Conservation (phyloP, 2,329 filamentous ascomycete genomes). For the Fusarium clavum region DNA sequence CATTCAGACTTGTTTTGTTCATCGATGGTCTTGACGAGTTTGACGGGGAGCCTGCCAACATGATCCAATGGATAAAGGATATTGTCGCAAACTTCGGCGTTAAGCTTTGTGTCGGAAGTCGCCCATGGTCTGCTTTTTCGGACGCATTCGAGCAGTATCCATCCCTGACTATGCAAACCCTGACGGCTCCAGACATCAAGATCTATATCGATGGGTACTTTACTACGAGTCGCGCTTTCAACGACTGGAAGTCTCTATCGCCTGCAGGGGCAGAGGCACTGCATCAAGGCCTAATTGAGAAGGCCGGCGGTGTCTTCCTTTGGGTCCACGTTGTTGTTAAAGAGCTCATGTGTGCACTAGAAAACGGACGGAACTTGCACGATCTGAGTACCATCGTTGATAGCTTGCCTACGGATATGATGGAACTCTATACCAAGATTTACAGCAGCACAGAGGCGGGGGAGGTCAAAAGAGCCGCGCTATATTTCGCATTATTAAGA, state of each 20-base stretch:
- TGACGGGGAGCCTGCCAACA: accelerated
- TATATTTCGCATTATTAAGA: too few relatives aligned
- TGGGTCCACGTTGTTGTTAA: not conserved
- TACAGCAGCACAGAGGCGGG: too few relatives aligned
- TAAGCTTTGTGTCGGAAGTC: not conserved
- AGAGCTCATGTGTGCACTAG: accelerated
- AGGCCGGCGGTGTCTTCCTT: not conserved
- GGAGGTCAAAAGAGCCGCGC: too few relatives aligned
- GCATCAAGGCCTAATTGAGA: accelerated
- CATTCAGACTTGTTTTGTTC: accelerated
- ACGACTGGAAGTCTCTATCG: accelerated
- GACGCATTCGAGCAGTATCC: not conserved
- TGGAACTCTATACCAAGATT: too few relatives aligned
- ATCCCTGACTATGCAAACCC: accelerated
- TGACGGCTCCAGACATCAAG: accelerated
- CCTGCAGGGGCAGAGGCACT: accelerated
- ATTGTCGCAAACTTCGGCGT: accelerated
- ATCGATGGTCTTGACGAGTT: not conserved
- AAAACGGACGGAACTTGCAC: accelerated
- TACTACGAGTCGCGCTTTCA: too few relatives aligned
- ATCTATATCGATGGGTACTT: not conserved
- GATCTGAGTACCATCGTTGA: accelerated
- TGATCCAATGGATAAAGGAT: accelerated
- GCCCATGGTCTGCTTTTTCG: not conserved
- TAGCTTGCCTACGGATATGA: too few relatives aligned